phyloP scores from a whole-genome alignment of 1,284 basidiomycete species.

The Rhodotorula sp. region DNA sequence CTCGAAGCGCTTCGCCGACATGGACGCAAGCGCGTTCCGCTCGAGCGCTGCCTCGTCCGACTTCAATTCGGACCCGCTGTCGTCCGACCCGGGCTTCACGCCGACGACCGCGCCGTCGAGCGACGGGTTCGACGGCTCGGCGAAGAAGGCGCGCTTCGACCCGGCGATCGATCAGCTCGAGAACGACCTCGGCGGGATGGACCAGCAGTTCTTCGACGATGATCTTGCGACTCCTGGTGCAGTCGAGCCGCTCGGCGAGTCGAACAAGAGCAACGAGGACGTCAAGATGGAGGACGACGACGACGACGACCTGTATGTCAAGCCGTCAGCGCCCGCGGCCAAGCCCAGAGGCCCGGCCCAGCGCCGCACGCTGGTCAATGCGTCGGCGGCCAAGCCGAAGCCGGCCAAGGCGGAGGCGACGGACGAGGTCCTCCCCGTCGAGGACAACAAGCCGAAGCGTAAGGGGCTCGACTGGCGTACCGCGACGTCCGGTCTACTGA shows the following conservation, averaged over 20 bases:
- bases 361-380: constrained; percentile 53
- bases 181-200: constrained; percentile 29
- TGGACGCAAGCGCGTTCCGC: constrained; percentile 18
- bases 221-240: neutral
- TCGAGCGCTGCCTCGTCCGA: constrained; percentile 3
- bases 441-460: constrained; percentile 63
- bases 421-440: constrained; percentile 53
- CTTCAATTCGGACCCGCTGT: constrained; percentile 17
- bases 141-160: constrained; percentile 36
- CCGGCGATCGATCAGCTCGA: constrained; percentile 7
- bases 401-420: constrained; percentile 33
- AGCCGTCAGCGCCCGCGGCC: constrained; percentile 35
- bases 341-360: constrained; percentile 45
- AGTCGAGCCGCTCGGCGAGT: constrained; percentile 9
- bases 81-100: constrained; percentile 20
- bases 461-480: constrained; percentile 43
- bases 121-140: constrained; percentile 25
- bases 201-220: constrained; percentile 13
- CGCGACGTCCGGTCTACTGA: constrained; percentile 32
- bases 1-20: constrained; percentile 34
- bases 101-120: constrained; percentile 26
- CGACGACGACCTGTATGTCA: constrained; percentile 47
- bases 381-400: constrained; percentile 26
- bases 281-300: constrained; percentile 48
- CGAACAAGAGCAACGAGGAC: constrained; percentile 19